Base-by-base conservation (phyloP, 768 basidiomycete species). In the Psilocybe subaeruginosa region DNA sequence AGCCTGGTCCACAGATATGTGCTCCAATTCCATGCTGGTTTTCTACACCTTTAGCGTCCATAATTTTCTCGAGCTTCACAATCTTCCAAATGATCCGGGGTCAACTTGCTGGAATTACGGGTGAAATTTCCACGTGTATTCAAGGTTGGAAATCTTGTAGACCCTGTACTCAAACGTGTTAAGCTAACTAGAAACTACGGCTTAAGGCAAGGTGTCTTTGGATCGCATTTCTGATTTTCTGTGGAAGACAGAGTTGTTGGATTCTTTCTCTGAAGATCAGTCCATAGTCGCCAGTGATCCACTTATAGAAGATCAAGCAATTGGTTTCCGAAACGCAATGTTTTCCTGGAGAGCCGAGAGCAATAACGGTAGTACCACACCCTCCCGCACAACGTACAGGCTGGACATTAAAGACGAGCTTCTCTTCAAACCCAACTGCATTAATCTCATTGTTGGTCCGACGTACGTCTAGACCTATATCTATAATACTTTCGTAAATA, bases 31-130 rank as follows among this genome's bases (percentile, higher is more conserved):
- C 31, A 16, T 33, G 12, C 50, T 46, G 11, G 11, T 11, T 35
- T 35, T 35, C 11, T 7, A 35, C 31, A 56, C 29, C 58, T 31
- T 2, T 50, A 67, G 78, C 79, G 3, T 77, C 80, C 3, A 75
- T 69, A n/a, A 81, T 84, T 11, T 83, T 83, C 68, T 80, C 80
- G 9, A 82, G 80, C 58, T 82, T 86, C 76, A 70, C 81, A 59
- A 85, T 90, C 31, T 91, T 92, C 66, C 82, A 86, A 52, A 77
- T 87, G 63, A 72, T 92, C 30, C 80, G 85, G 31, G 76, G 78
- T 2, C 83, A 85, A 59, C 69, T 88, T 43, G 72, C 74, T 70
- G 78, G 73, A 68, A 68, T 72, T 0, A 59, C 68, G 62, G 69
- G 68, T 66, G 3, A 43, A 30, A 35, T n/a, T 14, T 35, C 33